phyloP scores from a whole-genome alignment of 805 yeast species.

The Ogataea minuta region DNA sequence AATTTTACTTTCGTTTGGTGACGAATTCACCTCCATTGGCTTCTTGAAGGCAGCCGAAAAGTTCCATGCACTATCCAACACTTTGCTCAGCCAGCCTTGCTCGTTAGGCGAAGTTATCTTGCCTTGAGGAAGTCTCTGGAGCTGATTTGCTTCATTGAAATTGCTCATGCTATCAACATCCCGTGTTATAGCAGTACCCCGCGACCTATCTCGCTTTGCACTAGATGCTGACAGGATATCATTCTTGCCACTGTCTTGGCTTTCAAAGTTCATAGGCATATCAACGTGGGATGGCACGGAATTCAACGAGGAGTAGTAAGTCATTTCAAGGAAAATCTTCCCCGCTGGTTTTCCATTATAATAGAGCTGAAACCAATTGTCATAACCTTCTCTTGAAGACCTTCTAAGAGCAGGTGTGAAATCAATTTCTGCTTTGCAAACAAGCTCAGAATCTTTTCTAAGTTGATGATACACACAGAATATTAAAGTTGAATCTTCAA shows the following conservation, averaged over 20 bases:
- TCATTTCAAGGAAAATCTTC: slow-evolving; percentile 83
- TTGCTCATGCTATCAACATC: neutral
- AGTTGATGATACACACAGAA: slow-evolving; percentile 82
- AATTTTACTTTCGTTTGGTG: neutral
- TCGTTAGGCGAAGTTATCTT: too few species aligned
- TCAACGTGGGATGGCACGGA: slow-evolving; percentile 32
- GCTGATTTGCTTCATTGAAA: too few species aligned
- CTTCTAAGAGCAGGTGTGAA: slow-evolving; percentile 69
- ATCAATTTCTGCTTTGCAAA: slow-evolving; percentile 80
- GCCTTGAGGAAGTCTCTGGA: too few species aligned
- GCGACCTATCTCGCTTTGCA: too few species aligned
- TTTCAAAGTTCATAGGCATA: slow-evolving; percentile 1
- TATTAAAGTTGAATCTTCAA: slow-evolving; percentile 59
- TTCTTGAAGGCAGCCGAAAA: slow-evolving; percentile 16
- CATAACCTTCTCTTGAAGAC: slow-evolving; percentile 71
- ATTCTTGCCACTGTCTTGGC: too few species aligned
- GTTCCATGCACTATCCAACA: neutral
- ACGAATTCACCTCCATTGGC: slow-evolving; percentile 1
- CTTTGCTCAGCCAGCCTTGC: neutral
- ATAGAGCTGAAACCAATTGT: slow-evolving; percentile 75
- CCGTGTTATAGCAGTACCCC: neutral
- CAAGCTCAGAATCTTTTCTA: slow-evolving; percentile 80
- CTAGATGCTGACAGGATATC: too few species aligned
- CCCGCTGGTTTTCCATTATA: slow-evolving; percentile 80
- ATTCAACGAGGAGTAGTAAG: slow-evolving; percentile 66